phyloP scores from a whole-genome alignment of 2,329 filamentous ascomycete genomes.

The Microdochium trichocladiopsis region DNA sequence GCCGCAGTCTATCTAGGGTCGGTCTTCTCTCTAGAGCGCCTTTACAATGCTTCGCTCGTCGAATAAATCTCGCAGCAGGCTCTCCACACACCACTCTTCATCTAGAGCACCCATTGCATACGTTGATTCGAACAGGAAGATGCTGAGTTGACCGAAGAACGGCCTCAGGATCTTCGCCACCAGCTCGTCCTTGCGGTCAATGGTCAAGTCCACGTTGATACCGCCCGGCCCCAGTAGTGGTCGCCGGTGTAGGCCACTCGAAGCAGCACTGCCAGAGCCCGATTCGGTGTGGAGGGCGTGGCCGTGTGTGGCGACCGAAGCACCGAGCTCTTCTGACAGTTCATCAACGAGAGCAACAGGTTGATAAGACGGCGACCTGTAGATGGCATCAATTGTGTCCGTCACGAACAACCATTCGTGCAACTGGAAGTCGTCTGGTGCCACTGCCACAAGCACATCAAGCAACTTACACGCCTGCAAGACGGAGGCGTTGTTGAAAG shows the following conservation, averaged over 20 bases:
- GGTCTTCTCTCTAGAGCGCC: constrained; percentile 39
- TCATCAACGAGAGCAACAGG: constrained; percentile 77
- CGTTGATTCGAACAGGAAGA: constrained; percentile 86
- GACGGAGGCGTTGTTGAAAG: constrained; percentile 68
- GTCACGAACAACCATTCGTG: constrained; percentile 97
- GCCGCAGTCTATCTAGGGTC: background rate
- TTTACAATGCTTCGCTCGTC: constrained; percentile 66
- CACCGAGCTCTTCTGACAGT: constrained; percentile 66
- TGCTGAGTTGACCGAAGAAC: constrained; percentile 87
- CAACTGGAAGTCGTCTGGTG: constrained; percentile 95
- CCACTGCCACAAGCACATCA: constrained; percentile 77
- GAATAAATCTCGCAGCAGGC: constrained; percentile 68
- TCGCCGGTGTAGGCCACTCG: constrained; percentile 25
- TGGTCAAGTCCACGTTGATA: constrained; percentile 45
- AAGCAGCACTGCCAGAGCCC: constrained; percentile 17
- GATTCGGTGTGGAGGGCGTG: background rate
- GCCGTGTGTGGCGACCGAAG: background rate
- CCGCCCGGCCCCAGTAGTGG: constrained; percentile 45
- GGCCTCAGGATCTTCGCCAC: constrained; percentile 74
- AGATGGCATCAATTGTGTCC: constrained; percentile 93
- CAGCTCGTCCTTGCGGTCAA: constrained; percentile 61
- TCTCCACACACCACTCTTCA: constrained; percentile 52
- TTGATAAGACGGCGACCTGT: constrained; percentile 63
- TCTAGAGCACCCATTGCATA: constrained; percentile 77
- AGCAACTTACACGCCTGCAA: constrained; percentile 92